A percentile compares a stretch with the other conserved stretches of the same genome.
Conservation (phyloP, 345 rosid genomes). For the Bretschneidera sinensis region DNA sequence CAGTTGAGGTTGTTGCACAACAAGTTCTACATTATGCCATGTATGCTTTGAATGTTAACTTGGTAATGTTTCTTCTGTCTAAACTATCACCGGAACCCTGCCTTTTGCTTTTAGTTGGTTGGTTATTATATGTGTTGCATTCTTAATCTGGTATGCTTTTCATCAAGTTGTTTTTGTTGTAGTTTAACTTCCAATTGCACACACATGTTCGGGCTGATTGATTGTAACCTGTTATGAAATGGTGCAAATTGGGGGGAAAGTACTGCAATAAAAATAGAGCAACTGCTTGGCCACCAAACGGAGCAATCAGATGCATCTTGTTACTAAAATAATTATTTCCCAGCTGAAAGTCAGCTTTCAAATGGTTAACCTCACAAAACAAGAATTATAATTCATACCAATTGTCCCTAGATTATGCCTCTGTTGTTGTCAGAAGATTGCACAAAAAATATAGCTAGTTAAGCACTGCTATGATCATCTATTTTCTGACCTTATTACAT, state of each 20-base stretch:
- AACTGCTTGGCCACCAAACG: too few relatives aligned
- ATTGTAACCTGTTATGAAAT: too few relatives aligned
- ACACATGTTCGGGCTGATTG: too few relatives aligned
- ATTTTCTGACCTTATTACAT: constrained; percentile 8
- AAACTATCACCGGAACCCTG: neutral
- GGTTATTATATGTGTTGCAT: neutral
- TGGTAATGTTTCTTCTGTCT: neutral
- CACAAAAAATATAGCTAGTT: neutral
- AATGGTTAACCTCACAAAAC: neutral
- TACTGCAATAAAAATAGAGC: too few relatives aligned
- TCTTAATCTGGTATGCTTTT: too few relatives aligned
- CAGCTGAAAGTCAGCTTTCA: neutral
- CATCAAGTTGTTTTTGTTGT: too few relatives aligned
- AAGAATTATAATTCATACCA: neutral
- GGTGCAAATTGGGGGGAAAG: too few relatives aligned
- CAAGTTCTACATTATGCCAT: neutral
- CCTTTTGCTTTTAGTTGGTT: neutral
- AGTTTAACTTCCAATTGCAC: too few relatives aligned
- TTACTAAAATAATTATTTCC: neutral
- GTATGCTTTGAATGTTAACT: constrained; percentile 5
- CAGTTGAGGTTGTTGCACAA: neutral
- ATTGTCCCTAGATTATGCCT: neutral
- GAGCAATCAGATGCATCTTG: neutral
- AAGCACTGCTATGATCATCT: constrained; percentile 1
- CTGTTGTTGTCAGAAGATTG: neutral